phyloP scores from a whole-genome alignment of 2,329 filamentous ascomycete species.

The Ascochyta rabiei region DNA sequence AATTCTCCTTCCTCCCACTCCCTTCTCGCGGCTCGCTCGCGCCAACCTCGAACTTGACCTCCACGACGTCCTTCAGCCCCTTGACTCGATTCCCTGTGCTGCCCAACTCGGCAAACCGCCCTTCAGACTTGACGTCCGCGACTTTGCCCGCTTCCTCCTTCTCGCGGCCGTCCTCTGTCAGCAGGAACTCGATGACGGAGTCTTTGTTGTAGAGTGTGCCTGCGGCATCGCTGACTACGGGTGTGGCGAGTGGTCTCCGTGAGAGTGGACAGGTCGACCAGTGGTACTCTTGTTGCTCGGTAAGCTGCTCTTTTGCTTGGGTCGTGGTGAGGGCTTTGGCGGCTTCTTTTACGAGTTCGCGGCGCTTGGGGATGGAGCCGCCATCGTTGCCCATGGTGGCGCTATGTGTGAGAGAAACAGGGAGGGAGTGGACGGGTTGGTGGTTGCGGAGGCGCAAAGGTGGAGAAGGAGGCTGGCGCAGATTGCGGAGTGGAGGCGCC shows the following conservation, averaged over 20 bases:
- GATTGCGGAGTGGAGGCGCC: slow-evolving; percentile 28
- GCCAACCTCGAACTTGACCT: slow-evolving; percentile 73
- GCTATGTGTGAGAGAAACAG: not conserved
- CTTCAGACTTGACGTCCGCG: slow-evolving; percentile 59
- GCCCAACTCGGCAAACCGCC: slow-evolving; percentile 55
- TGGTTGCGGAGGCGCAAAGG: slow-evolving; percentile 5
- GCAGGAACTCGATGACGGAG: slow-evolving; percentile 73
- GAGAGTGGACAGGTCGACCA: slow-evolving; percentile 92
- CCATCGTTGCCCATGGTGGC: slow-evolving; percentile 91
- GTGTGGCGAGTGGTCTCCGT: slow-evolving; percentile 71
- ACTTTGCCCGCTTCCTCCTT: slow-evolving; percentile 62
- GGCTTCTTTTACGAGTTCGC: slow-evolving; percentile 94
- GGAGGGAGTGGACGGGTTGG: not conserved
- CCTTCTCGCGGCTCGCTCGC: slow-evolving; percentile 47
- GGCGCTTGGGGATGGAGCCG: slow-evolving; percentile 90
- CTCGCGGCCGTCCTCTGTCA: slow-evolving; percentile 61
- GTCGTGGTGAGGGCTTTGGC: slow-evolving; percentile 81
- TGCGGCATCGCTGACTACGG: slow-evolving; percentile 81
- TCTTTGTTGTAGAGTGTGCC: slow-evolving; percentile 96
- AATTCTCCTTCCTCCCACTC: slow-evolving; percentile 62
- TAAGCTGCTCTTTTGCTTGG: slow-evolving; percentile 85
- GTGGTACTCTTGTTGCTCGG: slow-evolving; percentile 82
- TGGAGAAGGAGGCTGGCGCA: not conserved
- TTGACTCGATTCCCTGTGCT: slow-evolving; percentile 70
- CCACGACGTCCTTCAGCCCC: slow-evolving; percentile 83